Evolutionary conservation across 345 rosid genomes (phyloP), one percentile per base, ranked within the genome.

Genomic region (Noccaea caerulescens): DNA sequence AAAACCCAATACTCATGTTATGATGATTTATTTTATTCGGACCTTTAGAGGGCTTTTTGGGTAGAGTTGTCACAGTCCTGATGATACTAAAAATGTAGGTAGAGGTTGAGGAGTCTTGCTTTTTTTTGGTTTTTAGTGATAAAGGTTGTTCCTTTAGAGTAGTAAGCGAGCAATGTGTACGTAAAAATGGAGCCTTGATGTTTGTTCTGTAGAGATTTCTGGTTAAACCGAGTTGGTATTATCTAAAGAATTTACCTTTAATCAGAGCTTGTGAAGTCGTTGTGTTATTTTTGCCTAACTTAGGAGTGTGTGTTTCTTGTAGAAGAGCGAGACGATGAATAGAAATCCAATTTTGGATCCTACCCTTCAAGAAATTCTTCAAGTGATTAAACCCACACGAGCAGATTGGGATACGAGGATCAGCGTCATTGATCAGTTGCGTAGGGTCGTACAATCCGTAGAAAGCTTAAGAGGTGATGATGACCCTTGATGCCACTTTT

Each of bases 401-500:
- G 82, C 80, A 14, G 92, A 91, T 71, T 80, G 86, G 91, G 77
- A 12, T 33, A 75, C 61, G 0, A 76, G 97, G 61, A 53, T 39
- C 43, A 68, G 20, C 23, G 70, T 93, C 66, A 80, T 93, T 34
- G 70, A 77, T 66, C 92, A 90, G 54, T 60, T 93, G 73, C 79
- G 79, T 42, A 65, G 60, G 12, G 82, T 84, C 36, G 79, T 90
- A 66, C 77, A 44, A 60, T 85, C 96, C 8, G 65, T 93, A 57
- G 92, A 86, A 47, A 82, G 84, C 73, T 76, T 93, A 52, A 84
- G 88, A 90, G 98, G 98, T 93, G 33, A 80, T 51, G 53, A 81
- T 51, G 53, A n/a, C 39, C 8, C 58, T 53, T 65, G 5, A 43
- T 67, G 46, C 58, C 55, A 61, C 39, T 60, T 65, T 41, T 53